phyloP scores from a whole-genome alignment of 2,329 filamentous ascomycete genomes.

The Penicillium palitans region DNA sequence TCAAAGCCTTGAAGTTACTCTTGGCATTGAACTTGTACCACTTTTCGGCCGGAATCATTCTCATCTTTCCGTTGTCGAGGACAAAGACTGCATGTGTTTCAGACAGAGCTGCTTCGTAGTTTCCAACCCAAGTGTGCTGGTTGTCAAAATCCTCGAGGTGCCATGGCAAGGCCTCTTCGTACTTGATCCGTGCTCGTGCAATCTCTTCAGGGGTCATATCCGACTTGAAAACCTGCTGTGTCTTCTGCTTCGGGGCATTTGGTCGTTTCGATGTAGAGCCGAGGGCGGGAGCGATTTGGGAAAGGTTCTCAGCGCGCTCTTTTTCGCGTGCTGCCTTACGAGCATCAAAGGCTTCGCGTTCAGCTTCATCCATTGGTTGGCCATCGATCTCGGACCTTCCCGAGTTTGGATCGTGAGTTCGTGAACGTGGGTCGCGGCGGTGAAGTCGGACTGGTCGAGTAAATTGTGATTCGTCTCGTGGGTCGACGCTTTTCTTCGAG shows the following conservation, averaged over 20 bases:
- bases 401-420: constrained; percentile 57
- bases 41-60: constrained; percentile 89
- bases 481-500: constrained; percentile 61
- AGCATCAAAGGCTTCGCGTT: constrained; percentile 59
- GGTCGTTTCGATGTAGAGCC: constrained; percentile 70
- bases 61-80: constrained; percentile 69
- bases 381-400: constrained; percentile 39
- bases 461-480: constrained; percentile 78
- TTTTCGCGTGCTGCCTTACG: constrained; percentile 76
- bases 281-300: constrained; percentile 84
- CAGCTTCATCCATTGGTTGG: constrained; percentile 64
- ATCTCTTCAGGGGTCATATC: constrained; percentile 73
- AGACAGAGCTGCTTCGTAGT: constrained; percentile 85
- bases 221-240: constrained; percentile 79
- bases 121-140: constrained; percentile 90
- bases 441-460: constrained; percentile 85
- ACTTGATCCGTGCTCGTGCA: constrained; percentile 65
- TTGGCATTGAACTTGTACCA: constrained; percentile 71
- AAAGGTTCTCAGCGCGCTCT: constrained; percentile 80
- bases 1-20: constrained; percentile 69
- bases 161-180: constrained; percentile 95
- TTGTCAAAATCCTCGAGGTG: constrained; percentile 95
- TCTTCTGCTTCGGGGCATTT: constrained; percentile 70
- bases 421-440: constrained; percentile 76
- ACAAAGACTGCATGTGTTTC: constrained; percentile 77